Base-by-base conservation (phyloP, 2,329 filamentous ascomycete genomes). In the Beauveria brongniartii region DNA sequence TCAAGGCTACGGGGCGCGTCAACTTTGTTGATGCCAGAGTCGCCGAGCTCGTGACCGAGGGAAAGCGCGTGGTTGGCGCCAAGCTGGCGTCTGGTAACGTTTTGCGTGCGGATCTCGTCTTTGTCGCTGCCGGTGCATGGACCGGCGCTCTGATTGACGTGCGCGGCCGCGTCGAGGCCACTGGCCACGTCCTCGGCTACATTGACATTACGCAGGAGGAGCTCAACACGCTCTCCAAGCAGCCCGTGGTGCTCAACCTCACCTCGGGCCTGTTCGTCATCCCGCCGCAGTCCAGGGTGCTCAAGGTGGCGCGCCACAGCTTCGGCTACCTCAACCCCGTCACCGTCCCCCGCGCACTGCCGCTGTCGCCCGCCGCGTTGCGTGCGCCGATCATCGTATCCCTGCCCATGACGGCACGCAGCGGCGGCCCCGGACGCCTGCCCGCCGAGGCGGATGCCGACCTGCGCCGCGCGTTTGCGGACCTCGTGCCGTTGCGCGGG, bases 51-150 rank as follows among this genome's bases (percentile, higher is more conserved):
- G 56, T 76, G 50, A 74, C 70, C 24, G 69, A 74, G 22, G 72
- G 70, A 16, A 70, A 71, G 47, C 71, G 68, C 50, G 75, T 82
- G n/a, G 77, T 79, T 1, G 90, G 90, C 40, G 89, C 72, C 18
- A 69, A 69, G 64, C 55, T 75, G 51, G 65, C 65, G n/a, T 68
- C 72, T 53, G 69, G 69, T 7, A 63, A 57, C 78, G 24, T 78
- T 7, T 63, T 75, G 7, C 75, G 74, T 4, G 90, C 89, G 2
- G 89, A 91, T 62, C 79, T 96, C 8, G 87, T 90, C 40, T 79
- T 97, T 60, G 80, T 96, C 2, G 92, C 93, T 0, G 86, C 92
- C 0, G 93, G 93, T 18, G 92, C 93, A 5, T 97, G 93, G 92
- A 91, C 90, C 2, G 83, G 87, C 2, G 81, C 83, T 1, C 80